phyloP scores from a whole-genome alignment of 257 asterid species.

The Primulina tabacum region DNA sequence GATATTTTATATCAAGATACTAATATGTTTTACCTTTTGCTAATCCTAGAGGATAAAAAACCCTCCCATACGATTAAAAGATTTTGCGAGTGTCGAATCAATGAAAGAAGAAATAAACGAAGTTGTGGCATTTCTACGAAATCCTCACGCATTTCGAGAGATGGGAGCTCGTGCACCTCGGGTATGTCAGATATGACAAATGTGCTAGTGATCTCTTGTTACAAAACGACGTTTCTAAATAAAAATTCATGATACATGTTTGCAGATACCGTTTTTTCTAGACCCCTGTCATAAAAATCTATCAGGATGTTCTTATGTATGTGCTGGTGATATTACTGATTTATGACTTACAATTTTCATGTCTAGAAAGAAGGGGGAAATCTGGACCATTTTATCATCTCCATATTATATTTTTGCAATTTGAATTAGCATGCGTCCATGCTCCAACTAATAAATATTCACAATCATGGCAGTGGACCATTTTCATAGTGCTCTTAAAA shows the following conservation, averaged over 20 bases:
- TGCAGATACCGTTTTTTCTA: slow-evolving; percentile 4
- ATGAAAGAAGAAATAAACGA: slow-evolving; percentile 95
- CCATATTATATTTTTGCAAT: neutral
- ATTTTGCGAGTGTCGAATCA: slow-evolving; percentile 92
- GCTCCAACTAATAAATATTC: neutral
- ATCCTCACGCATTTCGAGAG: slow-evolving; percentile 89
- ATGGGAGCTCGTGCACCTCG: slow-evolving; percentile 99
- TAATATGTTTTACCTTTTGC: slow-evolving; percentile 25
- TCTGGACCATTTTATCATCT: neutral
- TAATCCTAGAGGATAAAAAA: slow-evolving; percentile 76
- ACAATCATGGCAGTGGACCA: neutral
- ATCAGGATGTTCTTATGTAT: neutral
- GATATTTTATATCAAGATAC: slow-evolving; percentile 24
- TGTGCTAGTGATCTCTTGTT: slow-evolving; percentile 19
- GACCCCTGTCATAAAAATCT: no score
- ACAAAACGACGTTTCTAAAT: neutral
- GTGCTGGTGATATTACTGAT: neutral
- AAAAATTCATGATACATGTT: slow-evolving; percentile 13
- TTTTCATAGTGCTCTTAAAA: neutral
- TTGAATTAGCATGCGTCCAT: neutral
- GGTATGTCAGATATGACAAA: slow-evolving; percentile 48
- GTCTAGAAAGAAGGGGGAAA: neutral
- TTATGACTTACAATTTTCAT: neutral
- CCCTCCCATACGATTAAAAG: slow-evolving; percentile 87
- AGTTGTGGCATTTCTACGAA: slow-evolving; percentile 90